These are phyloP conservation scores for Agastache rugosa DNA, from an alignment of 257 asterid genomes.

Conservation along the genomic window DNA sequence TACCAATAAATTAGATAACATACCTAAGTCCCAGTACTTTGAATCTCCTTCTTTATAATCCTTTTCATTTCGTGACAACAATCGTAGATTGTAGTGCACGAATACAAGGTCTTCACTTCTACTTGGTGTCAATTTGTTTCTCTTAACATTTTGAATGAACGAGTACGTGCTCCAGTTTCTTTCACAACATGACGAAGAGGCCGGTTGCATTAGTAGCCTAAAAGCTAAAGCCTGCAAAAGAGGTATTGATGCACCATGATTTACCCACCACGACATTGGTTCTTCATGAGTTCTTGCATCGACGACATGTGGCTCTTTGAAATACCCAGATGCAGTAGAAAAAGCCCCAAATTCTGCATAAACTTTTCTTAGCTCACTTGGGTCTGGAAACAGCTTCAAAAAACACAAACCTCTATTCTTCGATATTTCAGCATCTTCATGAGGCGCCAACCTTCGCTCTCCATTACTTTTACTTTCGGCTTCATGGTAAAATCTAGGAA, in stretches of 20 bases:
- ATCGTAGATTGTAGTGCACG: not conserved
- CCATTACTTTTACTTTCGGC: not conserved
- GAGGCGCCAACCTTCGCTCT: not conserved
- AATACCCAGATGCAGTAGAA: not conserved
- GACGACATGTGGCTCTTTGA: not conserved
- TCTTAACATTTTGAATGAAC: not conserved
- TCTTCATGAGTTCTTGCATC: not conserved
- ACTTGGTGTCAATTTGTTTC: not conserved
- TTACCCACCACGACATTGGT: slow-evolving; percentile 3
- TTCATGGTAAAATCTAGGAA: not conserved
- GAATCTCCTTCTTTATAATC: not conserved
- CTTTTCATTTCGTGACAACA: not conserved
- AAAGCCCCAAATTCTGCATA: not conserved
- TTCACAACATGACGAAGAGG: not conserved
- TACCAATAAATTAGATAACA: too few relatives aligned
- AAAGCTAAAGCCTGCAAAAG: not conserved
- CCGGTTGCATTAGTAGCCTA: not conserved
- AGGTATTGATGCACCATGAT: not conserved
- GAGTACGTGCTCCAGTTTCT: not conserved
- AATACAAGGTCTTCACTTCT: not conserved
- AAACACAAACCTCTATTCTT: not conserved
- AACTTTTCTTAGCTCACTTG: not conserved
- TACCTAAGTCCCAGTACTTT: not conserved
- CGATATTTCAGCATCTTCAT: not conserved
- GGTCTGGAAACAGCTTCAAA: not conserved